Conservation (phyloP, 345 rosid genomes). For the Murraya paniculata region DNA sequence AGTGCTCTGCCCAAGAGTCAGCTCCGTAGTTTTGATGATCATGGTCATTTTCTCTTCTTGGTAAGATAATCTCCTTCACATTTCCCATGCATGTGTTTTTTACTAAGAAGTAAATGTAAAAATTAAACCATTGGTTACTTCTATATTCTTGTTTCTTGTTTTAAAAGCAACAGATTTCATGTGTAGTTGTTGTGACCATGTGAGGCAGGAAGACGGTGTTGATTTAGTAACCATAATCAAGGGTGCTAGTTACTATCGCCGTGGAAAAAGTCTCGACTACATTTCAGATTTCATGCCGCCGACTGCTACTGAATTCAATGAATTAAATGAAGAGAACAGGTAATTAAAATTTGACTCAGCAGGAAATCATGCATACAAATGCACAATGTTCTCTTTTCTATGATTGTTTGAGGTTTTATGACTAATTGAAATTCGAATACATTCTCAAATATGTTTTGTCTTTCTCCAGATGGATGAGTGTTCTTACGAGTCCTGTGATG, state of each 20-base stretch:
- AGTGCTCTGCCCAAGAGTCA: conserved; percentile 43
- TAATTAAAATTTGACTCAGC: neutral
- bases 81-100: neutral
- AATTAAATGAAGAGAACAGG: conserved; percentile 21
- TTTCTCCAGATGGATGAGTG: neutral
- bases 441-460: neutral
- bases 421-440: too few species aligned
- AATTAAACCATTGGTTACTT: neutral
- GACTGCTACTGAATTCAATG: conserved; percentile 45
- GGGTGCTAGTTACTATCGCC: conserved; percentile 62
- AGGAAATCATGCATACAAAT: neutral
- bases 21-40: conserved; percentile 47
- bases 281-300: conserved; percentile 57
- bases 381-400: neutral
- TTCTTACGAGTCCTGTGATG: conserved; percentile 31
- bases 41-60: conserved; percentile 75
- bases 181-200: neutral
- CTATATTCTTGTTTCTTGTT: too few species aligned
- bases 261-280: conserved; percentile 41
- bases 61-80: conserved; percentile 41
- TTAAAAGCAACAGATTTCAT: neutral
- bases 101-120: neutral
- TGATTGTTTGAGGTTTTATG: too few species aligned
- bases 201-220: conserved; percentile 16
- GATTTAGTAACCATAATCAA: conserved; percentile 51